These are phyloP conservation scores for Urostyla sp. DNA, from an alignment of 73 alveolate genomes.

Conservation along the genomic window DNA sequence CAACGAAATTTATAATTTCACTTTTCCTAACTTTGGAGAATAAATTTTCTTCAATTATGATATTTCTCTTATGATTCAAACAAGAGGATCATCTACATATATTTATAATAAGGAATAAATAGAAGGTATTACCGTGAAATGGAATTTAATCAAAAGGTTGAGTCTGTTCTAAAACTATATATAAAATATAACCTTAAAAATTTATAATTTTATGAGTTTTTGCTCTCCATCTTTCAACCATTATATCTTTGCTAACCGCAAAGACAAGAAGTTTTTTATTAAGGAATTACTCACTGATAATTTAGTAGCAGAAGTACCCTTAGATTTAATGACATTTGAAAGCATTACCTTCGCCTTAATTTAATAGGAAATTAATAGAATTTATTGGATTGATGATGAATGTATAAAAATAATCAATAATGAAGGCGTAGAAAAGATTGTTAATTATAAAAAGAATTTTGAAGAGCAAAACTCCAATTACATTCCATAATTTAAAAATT, in stretches of 20 bases:
- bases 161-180: background rate
- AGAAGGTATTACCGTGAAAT: background rate
- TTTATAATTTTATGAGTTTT: background rate
- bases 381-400: background rate
- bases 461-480: background rate
- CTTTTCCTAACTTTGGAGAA: background rate
- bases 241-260: background rate
- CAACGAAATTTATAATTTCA: background rate
- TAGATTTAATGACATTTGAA: background rate
- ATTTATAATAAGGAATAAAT: too few species aligned
- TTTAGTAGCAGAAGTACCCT: background rate
- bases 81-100: background rate
- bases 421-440: background rate
- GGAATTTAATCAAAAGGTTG: background rate
- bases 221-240: background rate
- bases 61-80: background rate
- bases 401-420: background rate
- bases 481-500: background rate
- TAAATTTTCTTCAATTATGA: background rate
- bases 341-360: background rate
- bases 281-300: background rate
- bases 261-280: background rate
- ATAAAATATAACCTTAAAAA: background rate
- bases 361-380: background rate
- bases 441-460: background rate